Base-by-base conservation (phyloP, 768 basidiomycete genomes). In the Neoboletus brunneissimus region DNA sequence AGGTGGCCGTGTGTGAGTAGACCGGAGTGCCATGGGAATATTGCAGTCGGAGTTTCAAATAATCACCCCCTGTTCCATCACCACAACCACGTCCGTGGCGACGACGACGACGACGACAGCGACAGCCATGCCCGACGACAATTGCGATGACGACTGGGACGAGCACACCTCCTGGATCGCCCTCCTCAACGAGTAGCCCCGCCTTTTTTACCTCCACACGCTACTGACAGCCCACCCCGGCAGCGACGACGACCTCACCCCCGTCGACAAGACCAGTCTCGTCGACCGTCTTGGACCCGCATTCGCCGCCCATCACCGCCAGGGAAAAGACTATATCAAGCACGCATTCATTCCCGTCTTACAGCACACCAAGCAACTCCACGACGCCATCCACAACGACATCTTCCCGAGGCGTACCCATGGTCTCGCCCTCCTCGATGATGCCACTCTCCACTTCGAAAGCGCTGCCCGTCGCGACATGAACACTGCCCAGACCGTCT, bases 401-500 rank as follows among this genome's bases (percentile, higher is more conserved):
- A 64, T 73, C 29, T 68, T 75, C 48, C 56, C 72, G 0, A 56
- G 63, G 16, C 70, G 69, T 27, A 59, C 66, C 1, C 68, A 67
- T 4, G 85, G 81, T 8, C 66, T 87, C 35, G 67, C 81, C 12
- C 66, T 72, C 7, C 82, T 87, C 70, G 80, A 87, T 64, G 76
- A 77, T 18, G 80, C 77, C 22, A 79, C 83, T 67, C 82, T 81
- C 63, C 73, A 73, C 12, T 69, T 80, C 48, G 88, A 89, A 64
- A 62, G 66, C 1, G 63, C 76, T 18, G 70, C 73, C 16, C 71
- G 80, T 31, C 72, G 70, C 34, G 79, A 81, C 56, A 71, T 81
- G 55, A 73, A 77, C 53, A 73, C 77, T 22, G 54, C 81, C 20
- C 72, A 71, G 58, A 63, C 72, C 11, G 70, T 72, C 29, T 77